A percentile compares a stretch with the other conserved stretches of the same genome.
Evolutionary conservation across 257 asterid species (phyloP).

Genomic region (Nicotiana benthamiana): DNA sequence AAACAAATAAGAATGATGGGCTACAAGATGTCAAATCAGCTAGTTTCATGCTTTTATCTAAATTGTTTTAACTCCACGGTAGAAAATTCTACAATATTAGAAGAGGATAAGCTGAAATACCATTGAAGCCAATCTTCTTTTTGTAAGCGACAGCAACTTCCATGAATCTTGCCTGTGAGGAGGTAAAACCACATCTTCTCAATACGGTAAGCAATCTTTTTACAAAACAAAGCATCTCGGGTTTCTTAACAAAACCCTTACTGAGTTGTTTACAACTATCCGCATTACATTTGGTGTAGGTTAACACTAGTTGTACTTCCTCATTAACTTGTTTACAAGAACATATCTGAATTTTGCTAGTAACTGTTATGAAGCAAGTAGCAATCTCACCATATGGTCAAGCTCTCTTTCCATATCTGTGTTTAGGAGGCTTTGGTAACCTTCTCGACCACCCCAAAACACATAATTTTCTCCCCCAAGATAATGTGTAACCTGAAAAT

Average conservation of each 20-base stretch:
- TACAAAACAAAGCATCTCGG: neutral
- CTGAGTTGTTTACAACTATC: neutral
- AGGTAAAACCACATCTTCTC: neutral
- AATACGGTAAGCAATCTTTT: neutral
- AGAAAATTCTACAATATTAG: neutral
- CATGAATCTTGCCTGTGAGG: constrained; percentile 72
- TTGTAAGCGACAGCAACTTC: constrained; percentile 90
- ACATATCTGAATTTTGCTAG: neutral
- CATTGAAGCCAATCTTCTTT: constrained; percentile 97
- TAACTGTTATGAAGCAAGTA: neutral
- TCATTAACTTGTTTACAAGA: neutral
- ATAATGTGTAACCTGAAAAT: constrained; percentile 77
- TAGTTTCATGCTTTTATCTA: neutral
- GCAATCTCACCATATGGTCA: constrained; percentile 62
- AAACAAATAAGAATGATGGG: neutral
- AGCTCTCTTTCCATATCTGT: constrained; percentile 97
- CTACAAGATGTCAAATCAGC: neutral
- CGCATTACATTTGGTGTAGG: neutral
- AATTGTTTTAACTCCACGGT: neutral
- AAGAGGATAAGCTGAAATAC: constrained; percentile 25
- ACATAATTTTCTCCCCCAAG: constrained; percentile 98
- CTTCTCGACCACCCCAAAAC: constrained; percentile 99
- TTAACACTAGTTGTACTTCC: neutral
- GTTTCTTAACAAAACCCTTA: neutral
- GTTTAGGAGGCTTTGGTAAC: constrained; percentile 89